Evolutionary conservation across 2,329 filamentous ascomycete genomes (phyloP).

Genomic region (Pseudocercospora cruenta): DNA sequence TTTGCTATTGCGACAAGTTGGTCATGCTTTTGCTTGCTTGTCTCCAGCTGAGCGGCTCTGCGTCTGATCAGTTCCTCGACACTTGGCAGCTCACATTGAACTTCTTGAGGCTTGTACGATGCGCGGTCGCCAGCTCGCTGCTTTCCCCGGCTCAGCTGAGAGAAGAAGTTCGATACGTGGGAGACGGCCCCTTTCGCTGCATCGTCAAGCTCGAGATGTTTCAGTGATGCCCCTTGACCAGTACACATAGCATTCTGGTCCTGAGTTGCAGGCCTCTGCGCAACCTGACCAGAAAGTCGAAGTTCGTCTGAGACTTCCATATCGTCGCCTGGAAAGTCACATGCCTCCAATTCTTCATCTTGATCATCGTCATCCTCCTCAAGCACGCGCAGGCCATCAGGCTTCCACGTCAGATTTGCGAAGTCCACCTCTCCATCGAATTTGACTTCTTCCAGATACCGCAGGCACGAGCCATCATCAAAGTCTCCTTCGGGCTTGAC

Average conservation of each 20-base stretch:
- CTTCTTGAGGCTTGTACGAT: background rate
- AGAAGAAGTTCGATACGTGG: background rate
- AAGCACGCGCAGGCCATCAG: slow-evolving; percentile 51
- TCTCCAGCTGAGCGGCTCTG: background rate
- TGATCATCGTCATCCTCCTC: slow-evolving; percentile 42
- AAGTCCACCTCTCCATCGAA: slow-evolving; percentile 44
- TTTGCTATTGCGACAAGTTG: background rate
- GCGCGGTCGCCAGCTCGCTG: background rate
- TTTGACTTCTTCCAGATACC: slow-evolving; percentile 42
- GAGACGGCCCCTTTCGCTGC: background rate
- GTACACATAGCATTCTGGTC: background rate
- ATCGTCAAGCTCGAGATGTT: background rate
- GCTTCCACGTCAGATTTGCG: slow-evolving; percentile 52
- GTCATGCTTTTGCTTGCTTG: background rate
- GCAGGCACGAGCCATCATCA: slow-evolving; percentile 43
- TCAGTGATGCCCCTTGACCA: background rate
- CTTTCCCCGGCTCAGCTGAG: background rate
- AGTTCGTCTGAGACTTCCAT: background rate
- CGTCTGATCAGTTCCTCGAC: background rate
- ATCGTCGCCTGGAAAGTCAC: slow-evolving; percentile 17
- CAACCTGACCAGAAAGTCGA: background rate
- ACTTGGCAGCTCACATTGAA: background rate
- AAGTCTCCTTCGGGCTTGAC: slow-evolving; percentile 46
- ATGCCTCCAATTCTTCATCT: slow-evolving; percentile 38
- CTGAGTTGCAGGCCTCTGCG: background rate